Evolutionary conservation across 2,329 filamentous ascomycete species (phyloP).

Genomic region (Colletotrichum shisoi): DNA sequence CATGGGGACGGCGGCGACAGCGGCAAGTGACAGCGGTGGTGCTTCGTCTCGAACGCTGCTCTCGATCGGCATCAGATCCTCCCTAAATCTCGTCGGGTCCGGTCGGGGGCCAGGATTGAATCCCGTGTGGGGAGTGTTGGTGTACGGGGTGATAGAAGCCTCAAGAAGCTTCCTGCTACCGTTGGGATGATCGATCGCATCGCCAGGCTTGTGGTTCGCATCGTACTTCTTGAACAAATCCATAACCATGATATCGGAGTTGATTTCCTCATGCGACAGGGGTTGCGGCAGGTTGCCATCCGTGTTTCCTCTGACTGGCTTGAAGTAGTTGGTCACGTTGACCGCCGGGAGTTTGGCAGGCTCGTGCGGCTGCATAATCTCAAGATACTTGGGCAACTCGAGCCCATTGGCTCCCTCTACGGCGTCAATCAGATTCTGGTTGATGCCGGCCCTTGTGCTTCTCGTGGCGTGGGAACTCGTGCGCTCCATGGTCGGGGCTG

Average conservation of each 20-base stretch:
- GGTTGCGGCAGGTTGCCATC: conserved; percentile 65
- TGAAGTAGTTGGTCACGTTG: conserved; percentile 66
- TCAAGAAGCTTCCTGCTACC: conserved; percentile 65
- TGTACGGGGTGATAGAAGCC: conserved; percentile 59
- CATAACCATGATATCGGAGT: conserved; percentile 66
- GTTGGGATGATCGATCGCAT: conserved; percentile 63
- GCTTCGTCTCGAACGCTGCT: conserved; percentile 56
- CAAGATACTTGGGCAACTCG: conserved; percentile 65
- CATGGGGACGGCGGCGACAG: conserved; percentile 57
- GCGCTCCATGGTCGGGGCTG: conserved; percentile 68
- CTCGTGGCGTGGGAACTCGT: conserved; percentile 70
- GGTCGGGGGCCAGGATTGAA: conserved; percentile 57
- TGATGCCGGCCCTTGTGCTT: conserved; percentile 64
- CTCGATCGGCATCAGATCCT: conserved; percentile 59
- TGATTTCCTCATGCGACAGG: conserved; percentile 61
- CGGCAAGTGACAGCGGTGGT: conserved; percentile 41
- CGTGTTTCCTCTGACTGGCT: conserved; percentile 61
- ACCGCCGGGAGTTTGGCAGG: conserved; percentile 66
- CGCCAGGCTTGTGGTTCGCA: conserved; percentile 60
- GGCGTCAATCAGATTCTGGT: conserved; percentile 66
- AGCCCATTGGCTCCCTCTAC: conserved; percentile 68
- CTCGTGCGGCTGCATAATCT: conserved; percentile 63
- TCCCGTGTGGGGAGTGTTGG: conserved; percentile 58
- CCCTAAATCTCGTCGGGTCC: conserved; percentile 60
- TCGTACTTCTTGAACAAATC: conserved; percentile 66